Evolutionary conservation across 495 filamentous ascomycete genomes (phyloP), one percentile per base, ranked within the genome.

Genomic region (Aspergillus kassunensis): DNA sequence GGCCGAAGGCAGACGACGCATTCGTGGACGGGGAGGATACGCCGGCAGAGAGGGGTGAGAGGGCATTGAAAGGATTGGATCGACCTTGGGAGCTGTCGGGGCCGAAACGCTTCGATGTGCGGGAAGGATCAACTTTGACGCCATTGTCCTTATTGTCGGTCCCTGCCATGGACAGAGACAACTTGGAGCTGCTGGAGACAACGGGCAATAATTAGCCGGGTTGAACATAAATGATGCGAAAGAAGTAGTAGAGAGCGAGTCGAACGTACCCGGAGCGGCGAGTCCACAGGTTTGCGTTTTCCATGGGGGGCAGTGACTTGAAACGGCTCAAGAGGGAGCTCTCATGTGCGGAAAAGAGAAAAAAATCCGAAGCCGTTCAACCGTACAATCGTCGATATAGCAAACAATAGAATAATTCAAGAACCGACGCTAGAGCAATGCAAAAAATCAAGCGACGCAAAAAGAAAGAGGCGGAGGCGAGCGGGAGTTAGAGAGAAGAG

Each of bases 1-100:
- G 80, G 47, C 91, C 90, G 65, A 98, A 98, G 44, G 91, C 91
- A 49, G 85, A 90, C 6, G 95, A 95, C 52, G 90, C 93, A 56
- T 86, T 88, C 48, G 83, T 77, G 16, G 89, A 93, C 8, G 93
- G 92, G 21, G 93, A 95, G 15, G 88, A 83, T n/a, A 95, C 77
- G 31, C 80, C 77, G 50, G 74, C 77, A 18, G 83, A 82, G 45
- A 85, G 63, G 29, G 91, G 89, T 21, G 87, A 83, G 66, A 88
- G 79, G 54, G 85, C 80, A 68, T 85, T 89, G 73, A 96, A 95
- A 19, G 93, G 90, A 70, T 95, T 95, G 54, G 83, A 78, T 70
- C 87, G 86, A 59, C 84, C 85, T 67, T 89, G 85, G 61, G 87
- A 91, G 61, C 75, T 80, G 61, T 88, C 85, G 63, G 88, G 86